A percentile compares a stretch with the other conserved stretches of the same genome.
Evolutionary conservation across 371 early-diverging fungal genomes (phyloP).

Genomic region (Apophysomyces trapeziformis): DNA sequence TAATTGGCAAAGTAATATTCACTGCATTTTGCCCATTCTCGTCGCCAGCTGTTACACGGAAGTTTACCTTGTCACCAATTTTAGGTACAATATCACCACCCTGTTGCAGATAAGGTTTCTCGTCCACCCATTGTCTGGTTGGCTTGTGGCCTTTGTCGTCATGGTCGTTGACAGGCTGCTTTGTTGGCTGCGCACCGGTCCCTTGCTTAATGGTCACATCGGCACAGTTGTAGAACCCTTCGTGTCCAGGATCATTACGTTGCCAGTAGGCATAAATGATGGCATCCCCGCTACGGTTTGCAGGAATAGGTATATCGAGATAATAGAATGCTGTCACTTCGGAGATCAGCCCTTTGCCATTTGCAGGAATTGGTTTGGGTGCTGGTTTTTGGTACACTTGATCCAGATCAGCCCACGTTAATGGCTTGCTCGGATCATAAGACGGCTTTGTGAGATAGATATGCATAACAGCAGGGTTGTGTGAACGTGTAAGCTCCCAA

Average conservation of each 20-base stretch:
- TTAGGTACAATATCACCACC: conserved; percentile 53
- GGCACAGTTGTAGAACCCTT: conserved; percentile 13
- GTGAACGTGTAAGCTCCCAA: conserved; percentile 8
- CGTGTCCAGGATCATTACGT: conserved; percentile 8
- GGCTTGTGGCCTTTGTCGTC: conserved; percentile 63
- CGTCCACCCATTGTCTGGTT: conserved; percentile 61
- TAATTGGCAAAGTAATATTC: not conserved
- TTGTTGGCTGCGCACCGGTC: conserved; percentile 27
- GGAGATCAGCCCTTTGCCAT: conserved; percentile 4
- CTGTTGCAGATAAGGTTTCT: not conserved
- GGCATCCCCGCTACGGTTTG: conserved; percentile 2
- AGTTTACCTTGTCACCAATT: conserved; percentile 64
- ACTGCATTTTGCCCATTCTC: not conserved
- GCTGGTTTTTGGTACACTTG: not conserved
- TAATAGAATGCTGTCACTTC: conserved; percentile 1
- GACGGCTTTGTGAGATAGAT: conserved; percentile 7
- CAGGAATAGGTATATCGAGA: conserved; percentile 3
- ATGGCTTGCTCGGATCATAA: conserved; percentile 1
- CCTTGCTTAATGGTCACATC: conserved; percentile 26
- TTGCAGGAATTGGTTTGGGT: conserved; percentile 1
- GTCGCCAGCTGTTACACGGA: not conserved
- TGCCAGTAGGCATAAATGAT: conserved; percentile 8
- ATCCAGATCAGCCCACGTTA: conserved; percentile 5
- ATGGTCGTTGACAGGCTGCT: conserved; percentile 35
- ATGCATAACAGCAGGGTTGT: conserved; percentile 7